Evolutionary conservation across 768 basidiomycete genomes (phyloP).

Genomic region (Amylocystis lapponica): DNA sequence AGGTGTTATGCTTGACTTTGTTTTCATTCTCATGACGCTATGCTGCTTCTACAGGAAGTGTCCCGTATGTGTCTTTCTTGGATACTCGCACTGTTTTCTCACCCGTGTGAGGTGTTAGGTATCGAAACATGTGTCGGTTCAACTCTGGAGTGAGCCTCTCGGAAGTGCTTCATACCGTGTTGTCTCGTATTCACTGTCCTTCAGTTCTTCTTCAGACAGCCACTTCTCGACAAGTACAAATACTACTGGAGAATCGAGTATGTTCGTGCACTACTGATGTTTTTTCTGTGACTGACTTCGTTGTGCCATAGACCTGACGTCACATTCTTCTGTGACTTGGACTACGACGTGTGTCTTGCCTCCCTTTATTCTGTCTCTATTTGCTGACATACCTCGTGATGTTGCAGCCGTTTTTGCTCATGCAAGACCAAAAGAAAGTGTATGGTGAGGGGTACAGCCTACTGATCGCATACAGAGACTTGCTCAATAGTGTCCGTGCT

Average conservation of each 20-base stretch:
- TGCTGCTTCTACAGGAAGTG: conserved; percentile 48
- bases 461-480: background rate
- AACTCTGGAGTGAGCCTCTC: conserved; percentile 70
- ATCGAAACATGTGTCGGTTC: conserved; percentile 95
- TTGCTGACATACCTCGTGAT: background rate
- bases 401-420: conserved; percentile 46
- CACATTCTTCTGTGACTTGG: conserved; percentile 53
- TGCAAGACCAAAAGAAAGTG: conserved; percentile 50
- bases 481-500: background rate
- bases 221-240: conserved; percentile 30
- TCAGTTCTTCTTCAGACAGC: conserved; percentile 54
- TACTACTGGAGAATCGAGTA: conserved; percentile 52
- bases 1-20: conserved; percentile 9
- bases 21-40: background rate
- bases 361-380: background rate
- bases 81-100: background rate
- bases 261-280: too few relatives aligned
- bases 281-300: background rate
- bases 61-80: conserved; percentile 45
- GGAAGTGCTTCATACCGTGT: background rate
- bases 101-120: conserved; percentile 34
- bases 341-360: conserved; percentile 34
- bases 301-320: conserved; percentile 38
- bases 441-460: conserved; percentile 35
- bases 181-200: background rate